Percentiles rank a stretch among this genome's conserved stretches.
Conservation (phyloP, 768 basidiomycete genomes). For the Sarcodon aspratus region DNA sequence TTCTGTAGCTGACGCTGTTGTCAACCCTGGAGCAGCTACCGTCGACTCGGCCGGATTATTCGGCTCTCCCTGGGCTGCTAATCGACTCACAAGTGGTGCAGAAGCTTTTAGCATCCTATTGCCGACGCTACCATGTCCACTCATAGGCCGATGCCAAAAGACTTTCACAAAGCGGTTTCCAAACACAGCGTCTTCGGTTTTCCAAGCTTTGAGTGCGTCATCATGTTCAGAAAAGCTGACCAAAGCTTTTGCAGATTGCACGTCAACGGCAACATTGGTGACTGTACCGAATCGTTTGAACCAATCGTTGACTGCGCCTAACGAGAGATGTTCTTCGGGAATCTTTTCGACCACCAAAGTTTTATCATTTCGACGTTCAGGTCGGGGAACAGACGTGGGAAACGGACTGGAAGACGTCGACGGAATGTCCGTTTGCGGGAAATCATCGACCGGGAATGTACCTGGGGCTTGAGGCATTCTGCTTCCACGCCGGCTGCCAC, state of each 20-base stretch:
- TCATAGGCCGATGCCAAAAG: constrained; percentile 92
- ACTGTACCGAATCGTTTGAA: constrained; percentile 90
- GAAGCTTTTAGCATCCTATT: constrained; percentile 72
- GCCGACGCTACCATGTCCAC: constrained; percentile 78
- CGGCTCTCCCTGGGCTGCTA: constrained; percentile 26
- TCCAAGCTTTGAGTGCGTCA: constrained; percentile 85
- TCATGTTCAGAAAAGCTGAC: constrained; percentile 79
- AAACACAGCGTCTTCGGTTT: constrained; percentile 90
- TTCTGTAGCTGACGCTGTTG: constrained; percentile 10
- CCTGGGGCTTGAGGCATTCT: neutral
- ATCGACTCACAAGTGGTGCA: constrained; percentile 62
- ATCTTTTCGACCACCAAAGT: constrained; percentile 93
- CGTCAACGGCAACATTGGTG: constrained; percentile 84
- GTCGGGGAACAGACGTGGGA: constrained; percentile 20
- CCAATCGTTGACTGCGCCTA: constrained; percentile 74
- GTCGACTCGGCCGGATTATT: constrained; percentile 1
- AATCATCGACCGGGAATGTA: neutral
- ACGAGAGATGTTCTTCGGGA: constrained; percentile 69
- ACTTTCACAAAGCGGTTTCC: constrained; percentile 91
- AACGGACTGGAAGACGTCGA: neutral
- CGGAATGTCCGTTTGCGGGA: neutral
- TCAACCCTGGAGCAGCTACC: constrained; percentile 7
- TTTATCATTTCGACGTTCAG: constrained; percentile 58
- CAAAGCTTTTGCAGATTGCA: constrained; percentile 62
- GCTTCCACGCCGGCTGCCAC: neutral